phyloP scores from a whole-genome alignment of 129 eudicot genomes.

The Silybum marianum region DNA sequence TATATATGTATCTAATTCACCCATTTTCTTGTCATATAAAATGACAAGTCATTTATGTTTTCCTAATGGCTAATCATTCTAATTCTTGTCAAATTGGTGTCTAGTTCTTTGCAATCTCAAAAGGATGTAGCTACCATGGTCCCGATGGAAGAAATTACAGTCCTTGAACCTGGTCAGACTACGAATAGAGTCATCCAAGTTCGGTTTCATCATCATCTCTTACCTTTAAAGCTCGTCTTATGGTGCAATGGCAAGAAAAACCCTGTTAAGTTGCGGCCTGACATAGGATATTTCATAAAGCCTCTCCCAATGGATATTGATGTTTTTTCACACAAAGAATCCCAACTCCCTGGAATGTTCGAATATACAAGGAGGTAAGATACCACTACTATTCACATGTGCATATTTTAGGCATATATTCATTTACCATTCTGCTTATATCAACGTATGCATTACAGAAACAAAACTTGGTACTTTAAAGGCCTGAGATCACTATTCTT shows the following conservation, averaged over 20 bases:
- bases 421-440: too few species aligned
- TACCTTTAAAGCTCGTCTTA: slow-evolving; percentile 78
- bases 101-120: slow-evolving; percentile 53
- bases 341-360: slow-evolving; percentile 96
- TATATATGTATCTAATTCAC: too few species aligned
- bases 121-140: slow-evolving; percentile 49
- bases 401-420: too few species aligned
- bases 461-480: too few species aligned
- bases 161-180: slow-evolving; percentile 73
- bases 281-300: slow-evolving; percentile 86
- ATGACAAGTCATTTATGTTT: slow-evolving; percentile 8
- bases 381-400: neutral
- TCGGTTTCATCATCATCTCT: slow-evolving; percentile 88
- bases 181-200: slow-evolving; percentile 61
- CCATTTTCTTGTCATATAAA: neutral
- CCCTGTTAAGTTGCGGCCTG: slow-evolving; percentile 82
- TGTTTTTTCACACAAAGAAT: slow-evolving; percentile 60
- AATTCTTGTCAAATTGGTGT: slow-evolving; percentile 19
- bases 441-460: too few species aligned
- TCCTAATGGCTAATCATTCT: slow-evolving; percentile 3
- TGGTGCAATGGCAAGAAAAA: slow-evolving; percentile 62
- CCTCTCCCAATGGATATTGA: slow-evolving; percentile 71
- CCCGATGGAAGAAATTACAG: slow-evolving; percentile 64
- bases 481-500: too few species aligned
- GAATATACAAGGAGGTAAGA: slow-evolving; percentile 80